phyloP scores from a whole-genome alignment of 805 yeast species.

The Candida pseudoglaebosa region DNA sequence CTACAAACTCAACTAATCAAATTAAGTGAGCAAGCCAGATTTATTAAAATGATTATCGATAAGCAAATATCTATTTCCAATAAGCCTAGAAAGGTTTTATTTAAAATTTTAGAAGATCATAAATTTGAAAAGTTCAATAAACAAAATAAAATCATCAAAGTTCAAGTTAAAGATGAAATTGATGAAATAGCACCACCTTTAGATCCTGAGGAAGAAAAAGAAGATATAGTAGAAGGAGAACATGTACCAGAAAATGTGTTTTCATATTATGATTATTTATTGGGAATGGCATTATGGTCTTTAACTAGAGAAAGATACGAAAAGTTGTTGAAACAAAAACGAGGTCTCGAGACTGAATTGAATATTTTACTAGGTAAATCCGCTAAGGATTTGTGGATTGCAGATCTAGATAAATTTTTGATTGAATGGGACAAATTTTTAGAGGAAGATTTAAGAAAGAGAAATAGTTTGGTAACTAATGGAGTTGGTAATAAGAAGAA shows the following conservation, averaged over 20 bases:
- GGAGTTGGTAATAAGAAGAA: constrained; percentile 42
- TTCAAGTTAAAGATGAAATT: constrained; percentile 33
- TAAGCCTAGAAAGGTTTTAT: constrained; percentile 61
- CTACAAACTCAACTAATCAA: constrained; percentile 72
- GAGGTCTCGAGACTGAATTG: constrained; percentile 68
- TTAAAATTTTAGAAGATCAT: constrained; percentile 55
- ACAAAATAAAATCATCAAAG: constrained; percentile 58
- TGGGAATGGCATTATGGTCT: constrained; percentile 93
- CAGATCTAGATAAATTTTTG: constrained; percentile 73
- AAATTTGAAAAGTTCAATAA: constrained; percentile 78
- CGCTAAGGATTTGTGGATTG: constrained; percentile 86
- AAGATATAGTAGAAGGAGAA: constrained; percentile 40
- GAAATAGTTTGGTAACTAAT: constrained; percentile 46
- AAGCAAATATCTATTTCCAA: constrained; percentile 67
- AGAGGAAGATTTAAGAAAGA: constrained; percentile 57
- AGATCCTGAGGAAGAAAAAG: constrained; percentile 34
- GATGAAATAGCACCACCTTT: constrained; percentile 32
- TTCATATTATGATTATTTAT: constrained; percentile 76
- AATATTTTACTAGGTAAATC: constrained; percentile 58
- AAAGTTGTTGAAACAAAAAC: constrained; percentile 67
- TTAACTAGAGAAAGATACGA: constrained; percentile 88
- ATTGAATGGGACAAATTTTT: constrained; percentile 65
- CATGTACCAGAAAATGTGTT: constrained; percentile 50
- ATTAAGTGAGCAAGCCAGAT: constrained; percentile 80
- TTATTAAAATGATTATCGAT: constrained; percentile 86